Base-by-base conservation (phyloP, 1,284 basidiomycete species). In the Moesziomyces sp. region DNA sequence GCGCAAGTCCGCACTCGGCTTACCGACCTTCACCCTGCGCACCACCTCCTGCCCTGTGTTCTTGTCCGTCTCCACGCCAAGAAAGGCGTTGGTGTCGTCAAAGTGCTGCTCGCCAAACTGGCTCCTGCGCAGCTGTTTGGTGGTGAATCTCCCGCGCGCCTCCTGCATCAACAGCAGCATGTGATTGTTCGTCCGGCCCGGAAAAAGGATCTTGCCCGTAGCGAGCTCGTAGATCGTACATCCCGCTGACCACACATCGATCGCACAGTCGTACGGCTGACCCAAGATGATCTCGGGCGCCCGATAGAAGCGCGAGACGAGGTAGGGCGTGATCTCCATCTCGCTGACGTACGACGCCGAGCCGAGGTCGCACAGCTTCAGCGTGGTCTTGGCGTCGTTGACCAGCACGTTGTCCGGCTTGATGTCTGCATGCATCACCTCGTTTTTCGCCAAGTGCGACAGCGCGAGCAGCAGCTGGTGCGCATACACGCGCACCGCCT, bases 221-320 rank as follows among this genome's bases (percentile, higher is more conserved):
- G 94, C 98, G 6, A 99, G 88, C 85, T 99, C 97, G 85, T 95
- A 99, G 8, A 99, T 87, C 5, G 97, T 99, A 85, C 97, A 99
- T 1, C 94, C 97, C 54, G 97, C 90, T 1, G 95, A 97, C 97
- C 97, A 99, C 46, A 97, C 89, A 83, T 99, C 97, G 42, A 99
- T 89, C 0, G 94, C 88, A 13, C 92, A 91, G 85, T 98, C 97
- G 81, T 97, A 98, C 0, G 94, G 93, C 44, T 93, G 89, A 18
- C 97, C 97, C 53, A 99, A 89, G 80, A 99, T 99, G 83, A 99
- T 98, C 86, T 99, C 97, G 1, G 97, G 97, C 1, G 97, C 96
- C 49, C 97, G 92, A 84, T 99, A 99, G 86, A 99, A 99, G 46
- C 97, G 88, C 74, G 93, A 95, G 59, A 99, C 97, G 58, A 99